phyloP scores from a whole-genome alignment of 192 early-diverging fungal genomes.

The Coemansia sp. region DNA sequence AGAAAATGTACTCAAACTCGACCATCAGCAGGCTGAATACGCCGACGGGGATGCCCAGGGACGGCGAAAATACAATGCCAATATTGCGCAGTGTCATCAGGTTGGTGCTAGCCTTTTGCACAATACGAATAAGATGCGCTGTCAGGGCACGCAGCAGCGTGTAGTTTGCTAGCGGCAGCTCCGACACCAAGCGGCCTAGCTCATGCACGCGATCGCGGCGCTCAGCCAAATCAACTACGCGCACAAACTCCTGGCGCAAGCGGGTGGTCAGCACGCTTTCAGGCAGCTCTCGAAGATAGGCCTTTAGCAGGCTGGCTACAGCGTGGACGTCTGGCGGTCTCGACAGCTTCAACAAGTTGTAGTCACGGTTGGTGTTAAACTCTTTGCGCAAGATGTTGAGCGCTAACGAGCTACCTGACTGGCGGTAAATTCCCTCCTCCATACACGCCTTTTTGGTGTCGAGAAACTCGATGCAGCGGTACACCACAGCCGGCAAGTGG shows the following conservation, averaged over 20 bases:
- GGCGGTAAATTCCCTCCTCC: constrained; percentile 95
- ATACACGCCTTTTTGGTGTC: constrained; percentile 83
- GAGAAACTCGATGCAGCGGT: constrained; percentile 93
- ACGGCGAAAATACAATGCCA: constrained; percentile 94
- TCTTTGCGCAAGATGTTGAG: constrained; percentile 75
- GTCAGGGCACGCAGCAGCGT: constrained; percentile 82
- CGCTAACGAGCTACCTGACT: constrained; percentile 73
- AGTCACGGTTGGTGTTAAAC: constrained; percentile 67
- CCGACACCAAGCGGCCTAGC: constrained; percentile 73
- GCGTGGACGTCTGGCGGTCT: constrained; percentile 90
- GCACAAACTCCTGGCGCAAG: constrained; percentile 80
- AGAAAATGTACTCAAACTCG: constrained; percentile 85
- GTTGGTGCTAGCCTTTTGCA: constrained; percentile 78
- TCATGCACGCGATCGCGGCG: constrained; percentile 78
- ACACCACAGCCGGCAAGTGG: constrained; percentile 87
- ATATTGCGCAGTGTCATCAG: constrained; percentile 96
- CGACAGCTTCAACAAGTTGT: constrained; percentile 47
- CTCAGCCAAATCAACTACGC: constrained; percentile 78
- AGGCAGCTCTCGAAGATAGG: constrained; percentile 87
- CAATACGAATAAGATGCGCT: constrained; percentile 87
- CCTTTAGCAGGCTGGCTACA: constrained; percentile 87
- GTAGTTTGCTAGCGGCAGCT: constrained; percentile 86
- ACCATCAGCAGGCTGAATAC: constrained; percentile 92
- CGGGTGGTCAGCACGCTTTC: constrained; percentile 85
- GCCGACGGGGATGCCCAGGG: constrained; percentile 87